Evolutionary conservation across 345 rosid genomes (phyloP), one percentile per base, ranked within the genome.

Genomic region (Populus deltoides): DNA sequence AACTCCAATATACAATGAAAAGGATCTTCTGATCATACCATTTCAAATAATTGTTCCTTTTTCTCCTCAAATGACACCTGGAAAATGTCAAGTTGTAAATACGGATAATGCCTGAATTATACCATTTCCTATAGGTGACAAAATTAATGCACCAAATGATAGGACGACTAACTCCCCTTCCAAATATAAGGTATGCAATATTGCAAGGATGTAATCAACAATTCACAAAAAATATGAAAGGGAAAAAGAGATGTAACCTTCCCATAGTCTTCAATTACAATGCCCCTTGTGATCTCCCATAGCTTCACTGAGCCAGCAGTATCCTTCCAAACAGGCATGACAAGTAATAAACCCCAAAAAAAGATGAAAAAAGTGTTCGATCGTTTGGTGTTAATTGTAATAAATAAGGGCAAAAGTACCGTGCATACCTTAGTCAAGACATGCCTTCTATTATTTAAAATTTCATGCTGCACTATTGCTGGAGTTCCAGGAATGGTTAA

Each of bases 231-330:
- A 70, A 24, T 13, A 45, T 6, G 63, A 55, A 45, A 57, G 31
- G 24, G 2, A 25, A 66, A 49, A n/a, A 2, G 49, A 79, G 57
- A 29, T 51, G 61, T 49, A 27, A 94, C 98, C 98, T 97, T 89
- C 79, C 94, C 99, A 72, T 86, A 92, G 88, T 97, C 99, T 83
- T 92, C 92, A 74, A 92, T 85, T 74, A 90, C 93, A 83, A 88
- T 82, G 69, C 99, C 99, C 84, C 84, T 87, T 24, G 97, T 97
- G 68, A 94, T 87, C 87, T 97, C 96, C 99, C 99, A 97, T 71
- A 94, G 91, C 88, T 97, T 97, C 77, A 97, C 97, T 7, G 95
- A 85, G 83, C 94, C 97, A 80, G 86, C 92, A 80, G 94, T 86
- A 77, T 94, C 99, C 99, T 97, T 82, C 79, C 74, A 86, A 78